phyloP scores from a whole-genome alignment of 805 yeast genomes.

The Candida yuanshanica region DNA sequence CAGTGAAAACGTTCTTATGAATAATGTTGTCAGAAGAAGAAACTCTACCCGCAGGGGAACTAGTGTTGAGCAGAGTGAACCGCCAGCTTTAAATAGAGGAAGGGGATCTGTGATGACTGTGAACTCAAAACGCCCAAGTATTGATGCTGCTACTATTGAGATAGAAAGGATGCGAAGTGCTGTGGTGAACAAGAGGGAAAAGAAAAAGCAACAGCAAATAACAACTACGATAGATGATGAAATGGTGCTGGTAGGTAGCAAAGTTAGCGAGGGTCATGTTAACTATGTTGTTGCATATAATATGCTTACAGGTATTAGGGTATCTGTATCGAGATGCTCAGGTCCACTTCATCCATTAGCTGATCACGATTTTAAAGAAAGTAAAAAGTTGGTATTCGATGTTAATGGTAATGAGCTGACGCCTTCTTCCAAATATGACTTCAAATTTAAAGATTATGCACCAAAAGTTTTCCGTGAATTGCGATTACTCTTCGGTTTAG shows the following conservation, averaged over 20 bases:
- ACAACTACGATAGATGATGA: constrained; percentile 42
- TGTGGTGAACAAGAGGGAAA: constrained; percentile 36
- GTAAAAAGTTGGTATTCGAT: constrained; percentile 82
- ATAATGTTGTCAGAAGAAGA: constrained; percentile 24
- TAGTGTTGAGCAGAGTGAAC: not conserved
- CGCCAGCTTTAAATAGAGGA: not conserved
- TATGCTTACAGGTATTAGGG: constrained; percentile 95
- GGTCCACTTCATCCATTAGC: constrained; percentile 72
- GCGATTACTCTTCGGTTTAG: constrained; percentile 74
- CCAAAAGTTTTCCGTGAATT: constrained; percentile 92
- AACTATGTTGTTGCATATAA: constrained; percentile 93
- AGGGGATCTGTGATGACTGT: constrained; percentile 17
- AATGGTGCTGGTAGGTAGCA: constrained; percentile 66
- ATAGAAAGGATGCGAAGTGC: constrained; percentile 46
- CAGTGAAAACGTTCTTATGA: constrained; percentile 29
- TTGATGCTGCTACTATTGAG: constrained; percentile 39
- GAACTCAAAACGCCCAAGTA: constrained; percentile 19
- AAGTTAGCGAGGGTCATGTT: constrained; percentile 87
- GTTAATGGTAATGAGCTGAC: constrained; percentile 82
- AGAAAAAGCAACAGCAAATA: constrained; percentile 30
- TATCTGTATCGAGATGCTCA: constrained; percentile 88
- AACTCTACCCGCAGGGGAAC: constrained; percentile 10
- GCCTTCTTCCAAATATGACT: constrained; percentile 91
- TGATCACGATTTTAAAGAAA: constrained; percentile 62
- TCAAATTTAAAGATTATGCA: constrained; percentile 92